A percentile compares a stretch with the other conserved stretches of the same genome.
These are phyloP conservation scores for Eucalyptus curtisii DNA, from an alignment of 345 rosid genomes.

Conservation along the genomic window DNA sequence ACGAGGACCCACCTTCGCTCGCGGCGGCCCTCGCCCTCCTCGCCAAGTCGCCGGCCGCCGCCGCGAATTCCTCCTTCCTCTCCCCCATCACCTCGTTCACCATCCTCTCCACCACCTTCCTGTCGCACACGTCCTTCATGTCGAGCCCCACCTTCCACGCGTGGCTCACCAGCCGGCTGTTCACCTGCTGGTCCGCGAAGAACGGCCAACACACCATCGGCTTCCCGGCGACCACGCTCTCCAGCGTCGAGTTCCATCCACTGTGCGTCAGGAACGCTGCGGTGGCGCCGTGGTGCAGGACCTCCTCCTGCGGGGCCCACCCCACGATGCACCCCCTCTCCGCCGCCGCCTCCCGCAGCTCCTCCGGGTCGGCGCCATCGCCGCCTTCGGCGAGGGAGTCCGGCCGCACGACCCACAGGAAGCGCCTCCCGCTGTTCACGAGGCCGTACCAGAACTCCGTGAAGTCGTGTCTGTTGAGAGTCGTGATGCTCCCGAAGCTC, in stretches of 20 bases:
- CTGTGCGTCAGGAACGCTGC: constrained; percentile 62
- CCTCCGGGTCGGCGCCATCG: not conserved
- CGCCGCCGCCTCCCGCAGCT: constrained; percentile 2
- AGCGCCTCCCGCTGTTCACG: constrained; percentile 12
- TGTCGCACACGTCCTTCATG: constrained; percentile 53
- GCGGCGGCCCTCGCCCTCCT: constrained; percentile 6
- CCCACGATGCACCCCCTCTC: constrained; percentile 7
- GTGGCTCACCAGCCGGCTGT: constrained; percentile 40
- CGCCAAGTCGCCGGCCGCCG: constrained; percentile 10
- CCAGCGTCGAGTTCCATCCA: constrained; percentile 81
- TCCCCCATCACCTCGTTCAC: constrained; percentile 50
- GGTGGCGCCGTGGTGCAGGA: constrained; percentile 25
- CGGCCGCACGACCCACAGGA: constrained; percentile 33
- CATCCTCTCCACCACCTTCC: constrained; percentile 33
- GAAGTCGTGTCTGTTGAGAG: constrained; percentile 4
- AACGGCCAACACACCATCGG: constrained; percentile 77
- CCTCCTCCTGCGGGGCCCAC: constrained; percentile 41
- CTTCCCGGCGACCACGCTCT: constrained; percentile 42
- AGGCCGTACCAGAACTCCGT: constrained; percentile 33
- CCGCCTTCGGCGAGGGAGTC: not conserved
- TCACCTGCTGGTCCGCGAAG: constrained; percentile 48
- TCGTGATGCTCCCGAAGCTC: constrained; percentile 31
- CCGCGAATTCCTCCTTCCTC: constrained; percentile 18
- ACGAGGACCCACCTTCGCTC: constrained; percentile 27
- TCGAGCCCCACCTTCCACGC: constrained; percentile 59